A percentile compares a stretch with the other conserved stretches of the same genome.
These are phyloP conservation scores for Celoporthe dispersa DNA, from an alignment of 2,329 filamentous ascomycete species.

Conservation along the genomic window DNA sequence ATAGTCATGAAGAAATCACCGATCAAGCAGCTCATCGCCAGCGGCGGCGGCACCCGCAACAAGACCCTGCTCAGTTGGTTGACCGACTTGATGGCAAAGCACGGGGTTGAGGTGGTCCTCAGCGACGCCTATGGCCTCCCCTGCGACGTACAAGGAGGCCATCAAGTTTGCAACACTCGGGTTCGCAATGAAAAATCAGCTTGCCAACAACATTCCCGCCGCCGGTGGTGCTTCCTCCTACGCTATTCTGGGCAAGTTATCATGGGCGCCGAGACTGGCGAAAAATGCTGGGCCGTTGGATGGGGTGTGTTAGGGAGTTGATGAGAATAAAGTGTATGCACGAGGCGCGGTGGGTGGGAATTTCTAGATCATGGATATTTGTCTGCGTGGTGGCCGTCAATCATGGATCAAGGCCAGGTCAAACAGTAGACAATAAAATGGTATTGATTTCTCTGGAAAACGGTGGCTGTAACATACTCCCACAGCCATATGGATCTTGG, in stretches of 20 bases:
- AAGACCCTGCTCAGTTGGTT: slow-evolving; percentile 34
- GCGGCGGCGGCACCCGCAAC: slow-evolving; percentile 37
- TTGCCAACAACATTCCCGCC: slow-evolving; percentile 39
- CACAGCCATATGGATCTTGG: too few relatives aligned
- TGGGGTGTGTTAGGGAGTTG: not conserved
- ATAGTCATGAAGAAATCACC: slow-evolving; percentile 34
- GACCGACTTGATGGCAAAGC: slow-evolving; percentile 22
- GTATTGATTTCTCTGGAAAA: not conserved
- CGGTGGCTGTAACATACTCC: too few relatives aligned
- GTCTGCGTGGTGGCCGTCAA: not conserved
- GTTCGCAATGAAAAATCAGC: slow-evolving; percentile 34
- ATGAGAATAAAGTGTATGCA: not conserved
- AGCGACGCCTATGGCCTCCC: slow-evolving; percentile 39
- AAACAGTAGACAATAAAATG: too few relatives aligned
- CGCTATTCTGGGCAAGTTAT: slow-evolving; percentile 37
- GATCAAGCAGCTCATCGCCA: slow-evolving; percentile 34
- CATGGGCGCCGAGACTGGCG: slow-evolving; percentile 7
- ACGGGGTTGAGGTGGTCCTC: slow-evolving; percentile 31
- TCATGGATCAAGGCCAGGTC: too few relatives aligned
- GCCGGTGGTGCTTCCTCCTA: slow-evolving; percentile 36
- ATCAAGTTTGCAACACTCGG: slow-evolving; percentile 40
- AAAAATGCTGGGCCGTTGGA: not conserved
- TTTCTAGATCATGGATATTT: not conserved
- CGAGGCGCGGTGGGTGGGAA: not conserved
- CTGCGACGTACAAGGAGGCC: slow-evolving; percentile 39